Conservation (phyloP, 2,329 filamentous ascomycete species). For the Malbranchea zuffiana region DNA sequence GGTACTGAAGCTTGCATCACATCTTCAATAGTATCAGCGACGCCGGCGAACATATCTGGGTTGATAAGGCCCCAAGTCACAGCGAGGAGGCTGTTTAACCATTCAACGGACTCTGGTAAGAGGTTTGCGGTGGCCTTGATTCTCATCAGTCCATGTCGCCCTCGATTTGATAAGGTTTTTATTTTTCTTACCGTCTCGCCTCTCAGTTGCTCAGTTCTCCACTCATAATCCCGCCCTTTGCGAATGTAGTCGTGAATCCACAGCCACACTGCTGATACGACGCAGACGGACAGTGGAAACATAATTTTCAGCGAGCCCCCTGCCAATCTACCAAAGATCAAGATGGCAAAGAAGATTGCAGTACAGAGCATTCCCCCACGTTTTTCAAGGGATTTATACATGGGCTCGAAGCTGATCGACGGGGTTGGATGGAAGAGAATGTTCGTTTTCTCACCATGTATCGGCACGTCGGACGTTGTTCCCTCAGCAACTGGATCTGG, state of each 20-base stretch:
- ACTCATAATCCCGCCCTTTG: slow-evolving; percentile 73
- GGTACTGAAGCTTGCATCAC: slow-evolving; percentile 96
- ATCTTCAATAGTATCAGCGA: slow-evolving; percentile 89
- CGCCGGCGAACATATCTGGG: slow-evolving; percentile 82
- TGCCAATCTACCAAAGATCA: slow-evolving; percentile 68
- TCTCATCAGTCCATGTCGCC: not conserved
- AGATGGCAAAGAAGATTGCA: slow-evolving; percentile 60
- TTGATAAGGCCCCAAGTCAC: slow-evolving; percentile 87
- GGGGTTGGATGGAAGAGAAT: slow-evolving; percentile 93
- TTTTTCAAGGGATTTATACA: slow-evolving; percentile 65
- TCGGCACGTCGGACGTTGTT: slow-evolving; percentile 84
- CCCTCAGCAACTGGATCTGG: slow-evolving; percentile 75
- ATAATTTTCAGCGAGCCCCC: slow-evolving; percentile 68
- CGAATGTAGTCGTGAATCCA: slow-evolving; percentile 83
- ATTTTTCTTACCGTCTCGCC: slow-evolving; percentile 54
- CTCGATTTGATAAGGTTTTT: not conserved
- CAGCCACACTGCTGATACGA: slow-evolving; percentile 69
- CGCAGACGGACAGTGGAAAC: slow-evolving; percentile 58
- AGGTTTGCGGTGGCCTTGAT: slow-evolving; percentile 65
- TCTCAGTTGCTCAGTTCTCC: slow-evolving; percentile 74
- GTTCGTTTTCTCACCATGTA: slow-evolving; percentile 93
- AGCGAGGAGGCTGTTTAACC: slow-evolving; percentile 83
- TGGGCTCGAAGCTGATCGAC: slow-evolving; percentile 78
- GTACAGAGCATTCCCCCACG: slow-evolving; percentile 60
- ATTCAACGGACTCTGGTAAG: slow-evolving; percentile 85